Evolutionary conservation across 768 basidiomycete species (phyloP).

Genomic region (Sporobolomyces pararoseus): DNA sequence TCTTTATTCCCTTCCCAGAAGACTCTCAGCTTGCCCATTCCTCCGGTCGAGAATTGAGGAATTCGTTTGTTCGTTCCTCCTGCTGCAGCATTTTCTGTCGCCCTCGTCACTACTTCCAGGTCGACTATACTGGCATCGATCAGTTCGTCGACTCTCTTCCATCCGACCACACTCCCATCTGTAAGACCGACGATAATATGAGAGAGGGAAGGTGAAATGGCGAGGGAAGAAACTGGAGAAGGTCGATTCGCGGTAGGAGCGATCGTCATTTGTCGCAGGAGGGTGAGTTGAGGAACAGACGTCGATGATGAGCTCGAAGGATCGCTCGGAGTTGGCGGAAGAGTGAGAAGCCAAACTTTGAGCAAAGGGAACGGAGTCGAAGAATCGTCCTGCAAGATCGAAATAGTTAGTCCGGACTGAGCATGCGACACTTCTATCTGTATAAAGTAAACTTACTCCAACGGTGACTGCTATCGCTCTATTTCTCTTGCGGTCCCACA

Average conservation of each 20-base stretch:
- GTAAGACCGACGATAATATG: constrained; percentile 90
- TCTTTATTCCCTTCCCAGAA: constrained; percentile 77
- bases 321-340: constrained; percentile 52
- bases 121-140: constrained; percentile 59
- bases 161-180: constrained; percentile 87
- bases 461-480: constrained; percentile 79
- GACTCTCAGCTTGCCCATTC: constrained; percentile 78
- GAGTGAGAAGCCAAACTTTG: constrained; percentile 84
- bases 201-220: constrained; percentile 69
- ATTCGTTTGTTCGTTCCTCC: background rate
- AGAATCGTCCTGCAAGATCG: constrained; percentile 66
- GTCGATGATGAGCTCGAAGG: constrained; percentile 62
- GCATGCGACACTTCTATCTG: too few relatives aligned
- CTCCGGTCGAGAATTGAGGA: constrained; percentile 4
- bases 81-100: constrained; percentile 10
- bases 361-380: constrained; percentile 49
- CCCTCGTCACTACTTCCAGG: constrained; percentile 14
- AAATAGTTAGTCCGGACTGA: constrained; percentile 14
- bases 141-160: constrained; percentile 86
- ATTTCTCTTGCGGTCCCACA: constrained; percentile 17
- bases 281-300: constrained; percentile 65
- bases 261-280: constrained; percentile 53
- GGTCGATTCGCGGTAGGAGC: constrained; percentile 53
- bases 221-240: constrained; percentile 67
- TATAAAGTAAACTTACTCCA: constrained; percentile 62